phyloP scores from a whole-genome alignment of 768 basidiomycete genomes.

The Rhizopogon roseolus region DNA sequence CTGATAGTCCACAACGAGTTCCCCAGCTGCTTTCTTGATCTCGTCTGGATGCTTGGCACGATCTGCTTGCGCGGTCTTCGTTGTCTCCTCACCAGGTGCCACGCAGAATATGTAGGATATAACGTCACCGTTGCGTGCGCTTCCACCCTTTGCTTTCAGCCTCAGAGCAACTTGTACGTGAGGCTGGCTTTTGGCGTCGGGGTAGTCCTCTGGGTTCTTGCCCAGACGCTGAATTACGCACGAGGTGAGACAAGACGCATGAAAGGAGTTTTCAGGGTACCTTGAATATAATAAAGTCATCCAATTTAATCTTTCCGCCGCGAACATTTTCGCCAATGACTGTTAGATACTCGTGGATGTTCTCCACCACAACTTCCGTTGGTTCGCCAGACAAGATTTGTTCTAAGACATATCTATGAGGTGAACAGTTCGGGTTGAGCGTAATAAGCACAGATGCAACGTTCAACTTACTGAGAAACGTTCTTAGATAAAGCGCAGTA shows the following conservation, averaged over 20 bases:
- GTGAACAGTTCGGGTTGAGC: conserved; percentile 1
- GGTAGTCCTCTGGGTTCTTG: conserved; percentile 96
- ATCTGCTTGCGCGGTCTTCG: conserved; percentile 81
- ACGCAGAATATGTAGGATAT: conserved; percentile 94
- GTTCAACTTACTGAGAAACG: conserved; percentile 73
- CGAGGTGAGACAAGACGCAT: not conserved
- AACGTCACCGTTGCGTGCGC: conserved; percentile 85
- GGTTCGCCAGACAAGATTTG: conserved; percentile 89
- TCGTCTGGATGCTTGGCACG: conserved; percentile 94
- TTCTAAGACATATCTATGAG: conserved; percentile 77
- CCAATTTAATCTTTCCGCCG: conserved; percentile 72
- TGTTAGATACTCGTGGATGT: conserved; percentile 88
- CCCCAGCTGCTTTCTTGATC: conserved; percentile 56
- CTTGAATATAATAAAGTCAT: conserved; percentile 95
- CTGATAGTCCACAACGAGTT: conserved; percentile 82
- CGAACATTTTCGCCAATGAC: conserved; percentile 76
- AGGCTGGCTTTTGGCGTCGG: conserved; percentile 90
- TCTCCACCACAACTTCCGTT: conserved; percentile 84
- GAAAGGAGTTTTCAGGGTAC: conserved; percentile 31
- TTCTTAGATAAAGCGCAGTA: conserved; percentile 90
- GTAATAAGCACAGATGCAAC: not conserved
- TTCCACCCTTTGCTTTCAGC: conserved; percentile 79
- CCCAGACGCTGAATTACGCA: conserved; percentile 69
- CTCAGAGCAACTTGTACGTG: conserved; percentile 95
- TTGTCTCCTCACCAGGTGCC: conserved; percentile 61